Percentiles rank a stretch among this genome's conserved stretches.
phyloP scores from a whole-genome alignment of 2,329 filamentous ascomycete genomes.

The Colletotrichum somersetense region DNA sequence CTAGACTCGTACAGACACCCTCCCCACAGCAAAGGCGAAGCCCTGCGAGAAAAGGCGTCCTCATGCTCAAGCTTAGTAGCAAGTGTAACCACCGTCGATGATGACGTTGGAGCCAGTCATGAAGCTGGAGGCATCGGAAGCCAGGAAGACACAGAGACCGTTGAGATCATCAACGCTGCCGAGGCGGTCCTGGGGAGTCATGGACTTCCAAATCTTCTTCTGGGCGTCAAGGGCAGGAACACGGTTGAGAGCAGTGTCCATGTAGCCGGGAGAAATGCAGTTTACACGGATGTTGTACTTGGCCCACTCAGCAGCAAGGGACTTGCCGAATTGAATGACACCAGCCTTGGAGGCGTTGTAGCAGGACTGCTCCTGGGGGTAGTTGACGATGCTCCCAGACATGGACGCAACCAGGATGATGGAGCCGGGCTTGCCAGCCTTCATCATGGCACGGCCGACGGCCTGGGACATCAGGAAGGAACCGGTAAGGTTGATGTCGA shows the following conservation, averaged over 20 bases:
- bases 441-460: constrained; percentile 80
- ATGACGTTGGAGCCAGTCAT: constrained; percentile 83
- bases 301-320: constrained; percentile 86
- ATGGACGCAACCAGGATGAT: constrained; percentile 84
- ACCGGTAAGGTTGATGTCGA: constrained; percentile 86
- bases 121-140: constrained; percentile 78
- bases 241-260: constrained; percentile 86
- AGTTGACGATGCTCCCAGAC: constrained; percentile 88
- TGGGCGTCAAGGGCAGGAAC: constrained; percentile 82
- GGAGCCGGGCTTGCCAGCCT: constrained; percentile 76
- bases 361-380: constrained; percentile 84
- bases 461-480: constrained; percentile 83
- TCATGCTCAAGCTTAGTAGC: constrained; percentile 59
- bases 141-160: constrained; percentile 81
- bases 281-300: constrained; percentile 86
- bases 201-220: constrained; percentile 83
- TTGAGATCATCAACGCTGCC: constrained; percentile 82
- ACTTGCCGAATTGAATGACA: constrained; percentile 83
- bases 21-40: not conserved
- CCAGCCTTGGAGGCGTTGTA: constrained; percentile 90
- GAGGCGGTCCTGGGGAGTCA: constrained; percentile 80
- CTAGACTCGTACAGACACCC: constrained; percentile 8
- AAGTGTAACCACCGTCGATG: constrained; percentile 78
- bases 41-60: not conserved
- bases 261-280: constrained; percentile 87